phyloP scores from a whole-genome alignment of 108 stramenopile genomes.

The Skeletonema costatum region DNA sequence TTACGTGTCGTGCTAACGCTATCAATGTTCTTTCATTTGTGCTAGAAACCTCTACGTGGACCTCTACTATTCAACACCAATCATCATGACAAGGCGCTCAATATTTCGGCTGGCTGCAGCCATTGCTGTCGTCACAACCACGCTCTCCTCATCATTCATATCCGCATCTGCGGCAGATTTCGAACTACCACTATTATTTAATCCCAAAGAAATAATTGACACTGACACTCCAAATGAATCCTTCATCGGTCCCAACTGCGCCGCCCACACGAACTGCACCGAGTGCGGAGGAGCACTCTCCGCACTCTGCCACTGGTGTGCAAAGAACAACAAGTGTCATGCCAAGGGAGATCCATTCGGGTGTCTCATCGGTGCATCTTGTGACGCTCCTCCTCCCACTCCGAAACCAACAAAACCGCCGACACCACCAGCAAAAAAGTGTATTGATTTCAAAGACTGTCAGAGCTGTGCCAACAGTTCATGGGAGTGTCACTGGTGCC shows the following conservation, averaged over 20 bases:
- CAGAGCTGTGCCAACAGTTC: conserved; percentile 26
- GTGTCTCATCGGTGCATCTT: conserved; percentile 76
- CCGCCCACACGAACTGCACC: conserved; percentile 64
- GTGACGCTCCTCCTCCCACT: background rate
- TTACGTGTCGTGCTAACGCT: no score
- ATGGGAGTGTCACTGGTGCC: conserved; percentile 59
- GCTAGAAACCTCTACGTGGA: no score
- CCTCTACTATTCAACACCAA: no score
- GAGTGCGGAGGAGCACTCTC: conserved; percentile 61
- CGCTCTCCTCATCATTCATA: no score
- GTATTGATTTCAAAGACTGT: conserved; percentile 38
- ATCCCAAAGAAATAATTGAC: background rate
- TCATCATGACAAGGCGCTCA: background rate
- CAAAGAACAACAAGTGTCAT: conserved; percentile 80
- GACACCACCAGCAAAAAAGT: background rate
- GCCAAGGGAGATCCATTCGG: conserved; percentile 72
- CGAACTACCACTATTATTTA: background rate
- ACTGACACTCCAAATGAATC: background rate
- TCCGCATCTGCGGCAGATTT: background rate
- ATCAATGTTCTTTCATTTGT: no score
- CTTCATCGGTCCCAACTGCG: conserved; percentile 34
- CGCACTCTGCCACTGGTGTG: conserved; percentile 79
- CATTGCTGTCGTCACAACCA: background rate
- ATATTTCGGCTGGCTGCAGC: background rate
- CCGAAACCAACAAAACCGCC: background rate